Percentiles rank a stretch among this genome's conserved stretches.
phyloP scores from a whole-genome alignment of 2,329 filamentous ascomycete species.

The Aspergillus melleus region DNA sequence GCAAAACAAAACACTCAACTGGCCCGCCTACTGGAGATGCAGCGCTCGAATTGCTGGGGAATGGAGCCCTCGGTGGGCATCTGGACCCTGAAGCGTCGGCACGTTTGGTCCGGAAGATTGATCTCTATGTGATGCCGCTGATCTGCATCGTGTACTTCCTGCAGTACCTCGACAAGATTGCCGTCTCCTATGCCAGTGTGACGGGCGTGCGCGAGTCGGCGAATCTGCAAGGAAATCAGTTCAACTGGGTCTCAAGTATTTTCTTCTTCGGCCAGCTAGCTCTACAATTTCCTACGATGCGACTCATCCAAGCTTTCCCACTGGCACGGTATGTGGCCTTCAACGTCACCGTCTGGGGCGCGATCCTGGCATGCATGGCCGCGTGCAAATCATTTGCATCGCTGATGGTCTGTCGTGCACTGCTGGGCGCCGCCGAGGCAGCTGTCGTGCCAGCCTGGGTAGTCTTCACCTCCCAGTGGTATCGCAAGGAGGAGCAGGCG shows the following conservation, averaged over 20 bases:
- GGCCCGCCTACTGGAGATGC: slow-evolving; percentile 2
- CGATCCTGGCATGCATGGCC: slow-evolving; percentile 17
- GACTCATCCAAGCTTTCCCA: slow-evolving; percentile 41
- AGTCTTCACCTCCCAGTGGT: slow-evolving; percentile 35
- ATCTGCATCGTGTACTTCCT: slow-evolving; percentile 34
- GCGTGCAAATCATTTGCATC: slow-evolving; percentile 49
- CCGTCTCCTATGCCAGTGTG: slow-evolving; percentile 28
- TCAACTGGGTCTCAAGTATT: slow-evolving; percentile 45
- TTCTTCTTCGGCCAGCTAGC: slow-evolving; percentile 24
- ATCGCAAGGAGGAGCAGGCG: slow-evolving; percentile 33
- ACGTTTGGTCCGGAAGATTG: slow-evolving; percentile 29
- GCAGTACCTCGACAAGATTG: slow-evolving; percentile 30
- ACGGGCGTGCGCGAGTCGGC: slow-evolving; percentile 31
- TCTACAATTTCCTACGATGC: slow-evolving; percentile 42
- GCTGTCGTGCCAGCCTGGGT: slow-evolving; percentile 31
- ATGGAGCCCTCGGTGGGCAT: neutral
- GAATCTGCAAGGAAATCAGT: slow-evolving; percentile 43
- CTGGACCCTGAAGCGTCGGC: slow-evolving; percentile 10
- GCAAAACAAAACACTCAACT: neutral
- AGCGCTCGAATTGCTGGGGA: slow-evolving; percentile 4
- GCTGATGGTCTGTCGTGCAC: slow-evolving; percentile 51
- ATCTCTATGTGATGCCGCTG: slow-evolving; percentile 30
- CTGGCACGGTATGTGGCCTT: slow-evolving; percentile 40
- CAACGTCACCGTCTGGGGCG: slow-evolving; percentile 40
- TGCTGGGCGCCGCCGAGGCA: slow-evolving; percentile 55